These are phyloP conservation scores for Trichophyton simii DNA, from an alignment of 2,329 filamentous ascomycete species.

Conservation along the genomic window DNA sequence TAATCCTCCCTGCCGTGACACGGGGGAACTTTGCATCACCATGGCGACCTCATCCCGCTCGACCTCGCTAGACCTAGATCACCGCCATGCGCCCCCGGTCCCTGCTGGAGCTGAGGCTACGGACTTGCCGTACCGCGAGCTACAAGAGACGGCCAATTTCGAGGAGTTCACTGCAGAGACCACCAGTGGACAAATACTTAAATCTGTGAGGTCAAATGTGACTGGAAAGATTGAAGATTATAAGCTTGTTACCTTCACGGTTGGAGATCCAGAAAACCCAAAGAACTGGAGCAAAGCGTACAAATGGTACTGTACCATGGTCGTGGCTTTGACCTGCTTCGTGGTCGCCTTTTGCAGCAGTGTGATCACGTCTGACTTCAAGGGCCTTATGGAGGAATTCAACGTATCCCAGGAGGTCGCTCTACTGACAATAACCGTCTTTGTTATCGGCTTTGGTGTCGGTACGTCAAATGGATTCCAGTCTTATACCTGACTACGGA, in stretches of 20 bases:
- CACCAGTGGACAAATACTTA: conserved; percentile 48
- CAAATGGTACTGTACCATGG: conserved; percentile 80
- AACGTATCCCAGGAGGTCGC: conserved; percentile 58
- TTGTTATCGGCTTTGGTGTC: conserved; percentile 70
- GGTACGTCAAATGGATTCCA: conserved; percentile 34
- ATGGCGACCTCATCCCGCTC: not conserved
- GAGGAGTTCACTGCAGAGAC: conserved; percentile 56
- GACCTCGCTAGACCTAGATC: not conserved
- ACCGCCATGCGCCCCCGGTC: conserved; percentile 14
- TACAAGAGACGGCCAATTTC: conserved; percentile 49
- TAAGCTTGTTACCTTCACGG: conserved; percentile 57
- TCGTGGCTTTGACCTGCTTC: conserved; percentile 64
- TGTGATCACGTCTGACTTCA: conserved; percentile 66
- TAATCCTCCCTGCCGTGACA: not conserved
- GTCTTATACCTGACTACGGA: not conserved
- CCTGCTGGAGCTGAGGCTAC: conserved; percentile 28
- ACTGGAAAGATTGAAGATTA: conserved; percentile 41
- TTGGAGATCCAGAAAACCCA: conserved; percentile 62
- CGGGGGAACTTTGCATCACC: not conserved
- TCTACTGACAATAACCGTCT: conserved; percentile 59
- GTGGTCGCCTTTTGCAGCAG: conserved; percentile 59
- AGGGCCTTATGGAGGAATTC: conserved; percentile 52
- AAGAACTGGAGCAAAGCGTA: conserved; percentile 71
- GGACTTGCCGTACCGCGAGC: conserved; percentile 53
- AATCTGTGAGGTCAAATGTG: conserved; percentile 42